phyloP scores from a whole-genome alignment of 2,329 filamentous ascomycete genomes.

The Diaporthe ampelina region DNA sequence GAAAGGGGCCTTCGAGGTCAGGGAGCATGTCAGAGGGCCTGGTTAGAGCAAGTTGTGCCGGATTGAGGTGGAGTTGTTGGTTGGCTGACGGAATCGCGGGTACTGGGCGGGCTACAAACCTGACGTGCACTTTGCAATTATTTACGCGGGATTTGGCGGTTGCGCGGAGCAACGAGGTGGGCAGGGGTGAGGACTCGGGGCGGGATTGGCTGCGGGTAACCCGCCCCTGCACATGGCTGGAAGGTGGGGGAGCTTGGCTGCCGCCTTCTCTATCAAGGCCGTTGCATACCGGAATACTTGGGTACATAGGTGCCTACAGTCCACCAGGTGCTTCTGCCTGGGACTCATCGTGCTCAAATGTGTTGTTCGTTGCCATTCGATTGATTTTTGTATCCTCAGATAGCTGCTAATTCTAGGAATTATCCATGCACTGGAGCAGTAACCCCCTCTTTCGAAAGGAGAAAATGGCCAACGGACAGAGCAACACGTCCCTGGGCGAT shows the following conservation, averaged over 20 bases:
- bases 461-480: neutral
- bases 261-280: neutral
- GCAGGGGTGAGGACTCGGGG: neutral
- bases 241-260: conserved; percentile 8
- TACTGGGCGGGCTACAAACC: neutral
- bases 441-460: neutral
- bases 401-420: too few relatives aligned
- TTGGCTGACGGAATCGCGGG: conserved; percentile 16
- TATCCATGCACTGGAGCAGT: neutral
- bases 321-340: too few relatives aligned
- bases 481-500: too few relatives aligned
- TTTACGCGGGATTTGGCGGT: conserved; percentile 34
- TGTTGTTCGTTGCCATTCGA: neutral
- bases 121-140: conserved; percentile 35
- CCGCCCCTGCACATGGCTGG: conserved; percentile 6
- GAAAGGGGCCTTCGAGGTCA: conserved; percentile 15
- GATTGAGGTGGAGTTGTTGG: conserved; percentile 32
- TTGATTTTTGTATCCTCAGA: neutral
- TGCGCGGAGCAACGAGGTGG: conserved; percentile 28
- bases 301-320: too few relatives aligned
- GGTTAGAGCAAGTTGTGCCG: conserved; percentile 24
- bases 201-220: conserved; percentile 11
- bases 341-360: neutral
- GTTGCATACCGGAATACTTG: too few relatives aligned
- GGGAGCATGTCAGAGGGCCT: neutral